Base-by-base conservation (phyloP, 2,329 filamentous ascomycete genomes). In the Neopestalotiopsis sp. region DNA sequence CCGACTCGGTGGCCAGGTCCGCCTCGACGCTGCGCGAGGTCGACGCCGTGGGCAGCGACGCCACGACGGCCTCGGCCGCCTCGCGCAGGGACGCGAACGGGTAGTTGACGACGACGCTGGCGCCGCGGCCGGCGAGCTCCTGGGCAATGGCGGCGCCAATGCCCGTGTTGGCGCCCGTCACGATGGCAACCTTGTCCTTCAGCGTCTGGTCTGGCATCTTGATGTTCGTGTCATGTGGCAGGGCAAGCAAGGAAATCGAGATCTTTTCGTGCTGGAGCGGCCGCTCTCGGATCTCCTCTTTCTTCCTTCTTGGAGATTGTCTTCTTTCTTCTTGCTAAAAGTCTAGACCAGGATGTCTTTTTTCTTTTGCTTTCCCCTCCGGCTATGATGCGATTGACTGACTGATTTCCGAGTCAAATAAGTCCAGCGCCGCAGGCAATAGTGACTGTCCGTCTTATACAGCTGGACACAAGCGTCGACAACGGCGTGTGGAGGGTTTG, bases 101-200 rank as follows among this genome's bases (percentile, higher is more conserved):
- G 74, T 87, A 88, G 77, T 85, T 87, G 75, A 87, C 76, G 9
- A 85, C 82, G 7, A 86, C 78, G 56, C 78, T 79, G 42, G 85
- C 84, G 61, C 85, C 85, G 14, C 82, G 81, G 57, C 79, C 78
- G 13, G 83, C 78, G 2, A 86, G 77, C 66, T 85, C 84, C 34
- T 76, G 74, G 2, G 81, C 82, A 40, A 85, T 83, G 40, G 82
- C 83, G 12, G 79, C 77, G 30, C 84, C 84, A 68, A 86, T 85
- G 61, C 84, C 84, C 30, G 78, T 81, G 68, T 75, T 79, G 34
- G 79, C 81, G 40, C 83, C 83, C 13, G 80, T 81, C 40, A 90
- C 80, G 17, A 90, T 81, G 5, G 89, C 85, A 59, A 87, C 85
- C 72, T 88, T 87, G 61, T 73, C 75, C 24, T 78, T 74, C 0